phyloP scores from a whole-genome alignment of 768 basidiomycete species.

The Clitopilus passeckerianus region DNA sequence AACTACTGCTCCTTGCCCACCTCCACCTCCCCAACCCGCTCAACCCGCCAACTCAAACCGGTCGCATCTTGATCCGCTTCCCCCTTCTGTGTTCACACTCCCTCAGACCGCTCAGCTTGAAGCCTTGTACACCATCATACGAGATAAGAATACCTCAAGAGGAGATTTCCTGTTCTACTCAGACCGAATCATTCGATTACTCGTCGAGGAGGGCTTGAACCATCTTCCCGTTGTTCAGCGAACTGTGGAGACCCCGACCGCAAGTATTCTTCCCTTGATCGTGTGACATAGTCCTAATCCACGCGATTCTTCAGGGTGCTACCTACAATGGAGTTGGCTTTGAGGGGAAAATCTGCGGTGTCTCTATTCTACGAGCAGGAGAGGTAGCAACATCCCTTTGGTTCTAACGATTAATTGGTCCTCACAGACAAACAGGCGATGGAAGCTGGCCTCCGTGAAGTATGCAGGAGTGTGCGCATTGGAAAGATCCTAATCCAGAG shows the following conservation, averaged over 20 bases:
- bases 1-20: conserved; percentile 18
- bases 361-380: conserved; percentile 91
- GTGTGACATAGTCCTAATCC: background rate
- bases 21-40: conserved; percentile 32
- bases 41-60: conserved; percentile 25
- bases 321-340: conserved; percentile 91
- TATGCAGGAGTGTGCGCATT: conserved; percentile 90
- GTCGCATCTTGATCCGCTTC: conserved; percentile 43
- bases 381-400: conserved; percentile 50
- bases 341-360: conserved; percentile 93
- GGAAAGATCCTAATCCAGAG: conserved; percentile 98
- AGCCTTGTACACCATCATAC: conserved; percentile 91
- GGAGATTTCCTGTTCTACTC: conserved; percentile 98
- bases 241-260: conserved; percentile 80
- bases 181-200: conserved; percentile 81
- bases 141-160: conserved; percentile 80
- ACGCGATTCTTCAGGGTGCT: conserved; percentile 45
- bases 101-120: conserved; percentile 91
- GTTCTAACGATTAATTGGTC: background rate
- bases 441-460: conserved; percentile 95
- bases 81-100: conserved; percentile 86
- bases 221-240: conserved; percentile 71
- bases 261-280: conserved; percentile 25
- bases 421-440: conserved; percentile 59
- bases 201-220: conserved; percentile 86